phyloP scores from a whole-genome alignment of 257 asterid genomes.

The Knoxia roxburghii region DNA sequence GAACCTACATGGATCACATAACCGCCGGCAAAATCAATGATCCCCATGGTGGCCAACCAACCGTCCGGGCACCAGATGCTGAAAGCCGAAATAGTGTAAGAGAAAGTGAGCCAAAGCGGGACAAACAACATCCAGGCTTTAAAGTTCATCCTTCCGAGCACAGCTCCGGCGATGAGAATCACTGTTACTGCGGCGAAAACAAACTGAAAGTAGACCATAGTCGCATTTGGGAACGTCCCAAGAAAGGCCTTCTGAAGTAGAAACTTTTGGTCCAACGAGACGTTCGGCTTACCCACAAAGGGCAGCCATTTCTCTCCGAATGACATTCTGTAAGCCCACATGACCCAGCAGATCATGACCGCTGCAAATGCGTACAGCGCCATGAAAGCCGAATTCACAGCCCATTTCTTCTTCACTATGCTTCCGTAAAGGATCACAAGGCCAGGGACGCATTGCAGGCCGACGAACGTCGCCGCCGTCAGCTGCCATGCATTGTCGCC shows the following conservation, averaged over 20 bases:
- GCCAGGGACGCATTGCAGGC: conserved; percentile 67
- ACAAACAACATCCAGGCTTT: conserved; percentile 80
- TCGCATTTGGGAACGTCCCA: conserved; percentile 47
- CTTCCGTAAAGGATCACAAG: conserved; percentile 65
- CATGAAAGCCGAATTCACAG: conserved; percentile 77
- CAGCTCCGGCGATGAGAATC: conserved; percentile 49
- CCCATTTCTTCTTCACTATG: conserved; percentile 83
- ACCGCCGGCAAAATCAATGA: conserved; percentile 72
- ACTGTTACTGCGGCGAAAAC: conserved; percentile 73
- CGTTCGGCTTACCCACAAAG: conserved; percentile 45
- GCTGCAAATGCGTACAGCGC: conserved; percentile 76
- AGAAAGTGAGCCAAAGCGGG: conserved; percentile 72
- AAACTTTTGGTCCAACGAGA: conserved; percentile 47
- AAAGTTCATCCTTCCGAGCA: conserved; percentile 76
- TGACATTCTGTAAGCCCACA: conserved; percentile 64
- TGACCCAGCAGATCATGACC: conserved; percentile 69
- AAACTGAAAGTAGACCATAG: conserved; percentile 74
- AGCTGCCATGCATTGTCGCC: conserved; percentile 81
- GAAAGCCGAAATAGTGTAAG: conserved; percentile 60
- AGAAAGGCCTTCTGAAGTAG: conserved; percentile 31
- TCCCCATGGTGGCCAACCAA: conserved; percentile 49
- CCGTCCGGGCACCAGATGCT: conserved; percentile 72
- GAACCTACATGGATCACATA: conserved; percentile 69
- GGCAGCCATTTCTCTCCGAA: conserved; percentile 46
- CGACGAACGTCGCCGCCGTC: conserved; percentile 70